These are phyloP conservation scores for Inga oerstediana DNA, from an alignment of 306 rosid species.

Conservation along the genomic window DNA sequence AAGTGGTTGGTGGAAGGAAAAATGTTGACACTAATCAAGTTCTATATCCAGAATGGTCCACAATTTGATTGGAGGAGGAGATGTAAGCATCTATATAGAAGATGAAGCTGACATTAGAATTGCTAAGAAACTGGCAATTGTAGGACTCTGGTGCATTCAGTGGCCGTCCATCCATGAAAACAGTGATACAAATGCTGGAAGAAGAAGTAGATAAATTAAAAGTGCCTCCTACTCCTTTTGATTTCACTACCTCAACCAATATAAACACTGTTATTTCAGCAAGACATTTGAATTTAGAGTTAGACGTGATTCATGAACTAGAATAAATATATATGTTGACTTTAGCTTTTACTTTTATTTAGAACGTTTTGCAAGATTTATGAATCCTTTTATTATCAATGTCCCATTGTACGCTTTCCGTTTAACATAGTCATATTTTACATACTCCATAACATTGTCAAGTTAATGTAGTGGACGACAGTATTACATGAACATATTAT, in stretches of 20 bases:
- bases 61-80: neutral
- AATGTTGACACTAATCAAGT: neutral
- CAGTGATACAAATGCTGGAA: conserved; percentile 27
- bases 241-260: too few relatives aligned
- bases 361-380: neutral
- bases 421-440: neutral
- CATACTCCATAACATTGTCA: neutral
- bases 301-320: too few relatives aligned
- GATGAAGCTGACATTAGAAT: neutral
- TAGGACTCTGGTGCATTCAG: conserved; percentile 39
- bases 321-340: too few relatives aligned
- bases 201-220: neutral
- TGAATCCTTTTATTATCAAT: neutral
- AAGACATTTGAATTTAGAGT: too few relatives aligned
- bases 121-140: conserved; percentile 27
- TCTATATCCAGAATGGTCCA: neutral
- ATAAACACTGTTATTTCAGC: too few relatives aligned
- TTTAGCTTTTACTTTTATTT: neutral
- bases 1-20: neutral
- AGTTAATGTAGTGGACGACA: too few relatives aligned
- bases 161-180: conserved; percentile 34
- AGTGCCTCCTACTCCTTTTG: neutral
- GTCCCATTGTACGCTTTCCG: too few relatives aligned
- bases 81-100: neutral
- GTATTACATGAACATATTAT: too few relatives aligned